A percentile compares a stretch with the other conserved stretches of the same genome.
Evolutionary conservation across 768 basidiomycete genomes (phyloP).

Genomic region (Steccherinum ochraceum): DNA sequence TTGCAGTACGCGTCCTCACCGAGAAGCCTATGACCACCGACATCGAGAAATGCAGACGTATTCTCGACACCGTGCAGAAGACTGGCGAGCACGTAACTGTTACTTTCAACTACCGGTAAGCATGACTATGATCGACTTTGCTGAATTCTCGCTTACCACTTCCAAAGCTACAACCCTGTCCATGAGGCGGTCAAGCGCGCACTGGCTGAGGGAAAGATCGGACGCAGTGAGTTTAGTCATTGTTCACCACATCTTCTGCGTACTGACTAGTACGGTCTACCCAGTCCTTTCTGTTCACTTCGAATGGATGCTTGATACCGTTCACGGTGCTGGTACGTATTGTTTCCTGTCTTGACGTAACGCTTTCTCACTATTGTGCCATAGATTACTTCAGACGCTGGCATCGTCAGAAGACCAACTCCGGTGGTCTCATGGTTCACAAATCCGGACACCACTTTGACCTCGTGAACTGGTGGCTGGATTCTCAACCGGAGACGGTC

Average conservation of each 20-base stretch:
- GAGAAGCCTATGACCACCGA: slow-evolving; percentile 52
- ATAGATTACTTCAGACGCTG: slow-evolving; percentile 43
- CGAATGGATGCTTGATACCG: slow-evolving; percentile 47
- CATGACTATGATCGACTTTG: background rate
- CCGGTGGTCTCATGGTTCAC: slow-evolving; percentile 40
- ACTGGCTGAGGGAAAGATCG: slow-evolving; percentile 40
- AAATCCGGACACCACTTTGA: slow-evolving; percentile 45
- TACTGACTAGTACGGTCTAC: slow-evolving; percentile 5
- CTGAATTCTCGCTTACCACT: background rate
- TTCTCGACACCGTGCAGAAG: slow-evolving; percentile 37
- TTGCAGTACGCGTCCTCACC: slow-evolving; percentile 40
- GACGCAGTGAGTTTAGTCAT: slow-evolving; percentile 25
- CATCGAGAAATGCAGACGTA: slow-evolving; percentile 38
- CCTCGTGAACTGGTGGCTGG: slow-evolving; percentile 51
- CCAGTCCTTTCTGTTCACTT: slow-evolving; percentile 45
- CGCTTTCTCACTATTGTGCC: background rate
- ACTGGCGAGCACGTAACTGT: slow-evolving; percentile 36
- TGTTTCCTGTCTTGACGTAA: background rate
- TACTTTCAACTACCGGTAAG: slow-evolving; percentile 36
- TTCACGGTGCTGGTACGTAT: slow-evolving; percentile 36
- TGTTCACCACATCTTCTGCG: background rate
- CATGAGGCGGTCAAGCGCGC: slow-evolving; percentile 44
- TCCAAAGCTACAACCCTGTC: slow-evolving; percentile 39
- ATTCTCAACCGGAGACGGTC: slow-evolving; percentile 37
- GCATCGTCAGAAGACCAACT: slow-evolving; percentile 39